Evolutionary conservation across 768 basidiomycete genomes (phyloP), one percentile per base, ranked within the genome.

Genomic region (Daedaleopsis sinensis): DNA sequence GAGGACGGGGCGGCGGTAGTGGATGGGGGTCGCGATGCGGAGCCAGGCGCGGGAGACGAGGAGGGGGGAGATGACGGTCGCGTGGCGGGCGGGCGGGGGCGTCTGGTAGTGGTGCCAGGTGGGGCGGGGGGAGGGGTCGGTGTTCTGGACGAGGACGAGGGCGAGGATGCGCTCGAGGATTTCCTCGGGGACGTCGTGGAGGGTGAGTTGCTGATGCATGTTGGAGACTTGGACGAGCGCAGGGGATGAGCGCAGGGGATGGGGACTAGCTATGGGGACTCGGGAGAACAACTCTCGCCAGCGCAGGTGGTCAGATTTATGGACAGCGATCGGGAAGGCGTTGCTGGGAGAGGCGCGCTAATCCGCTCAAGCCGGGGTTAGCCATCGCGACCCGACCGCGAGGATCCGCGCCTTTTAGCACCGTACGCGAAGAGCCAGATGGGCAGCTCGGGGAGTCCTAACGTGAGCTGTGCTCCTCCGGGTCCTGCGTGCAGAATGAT

Each of bases 1-100:
- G 48, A 89, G 68, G 65, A 77, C 75, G 46, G 89, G 61, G 46
- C 78, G 77, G 67, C 81, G 76, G 75, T 88, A 88, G 62, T 85
- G 78, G 13, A 87, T 76, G 1, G 87, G 86, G 0, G 80, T 79
- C 1, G 77, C 79, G 61, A 89, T 86, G 60, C 88, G 80, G 47
- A 79, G 71, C 74, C 87, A 84, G 23, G 74, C 67, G 42, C 72
- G 79, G 52, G 73, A 86, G 49, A 84, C 82, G 54, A 83, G 79
- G 16, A 89, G 79, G 0, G 80, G 77, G 5, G 82, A 75, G 18
- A 74, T 67, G 15, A 72, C 72, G 35, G 72, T 67, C 60, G 59
- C 55, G 51, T 53, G 52, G 42, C 50, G 27, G 56, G 54, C 37
- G 62, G 55, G 16, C 2, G 57, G 36, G 27, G 54, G 50, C n/a